Percentiles rank a stretch among this genome's conserved stretches.
These are phyloP conservation scores for Colletotrichum sp. DNA, from an alignment of 2,329 filamentous ascomycete genomes.

Conservation along the genomic window DNA sequence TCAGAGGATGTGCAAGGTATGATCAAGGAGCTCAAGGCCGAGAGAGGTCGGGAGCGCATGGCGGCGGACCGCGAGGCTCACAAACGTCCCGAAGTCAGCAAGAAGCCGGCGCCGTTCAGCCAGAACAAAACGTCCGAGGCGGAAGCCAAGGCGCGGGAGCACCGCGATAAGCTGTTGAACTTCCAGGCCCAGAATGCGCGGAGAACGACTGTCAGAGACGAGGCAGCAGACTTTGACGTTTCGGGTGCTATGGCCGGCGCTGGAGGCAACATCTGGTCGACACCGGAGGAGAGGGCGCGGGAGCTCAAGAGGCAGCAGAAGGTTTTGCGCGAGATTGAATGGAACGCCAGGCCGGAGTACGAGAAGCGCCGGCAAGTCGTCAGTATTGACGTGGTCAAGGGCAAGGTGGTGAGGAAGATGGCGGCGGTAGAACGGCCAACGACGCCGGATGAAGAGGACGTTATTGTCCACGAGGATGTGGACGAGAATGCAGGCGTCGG, in stretches of 20 bases:
- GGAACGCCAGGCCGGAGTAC: constrained; percentile 83
- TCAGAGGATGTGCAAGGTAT: constrained; percentile 81
- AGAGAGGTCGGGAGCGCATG: constrained; percentile 88
- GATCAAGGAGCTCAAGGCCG: constrained; percentile 81
- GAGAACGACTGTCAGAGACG: constrained; percentile 84
- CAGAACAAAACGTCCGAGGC: constrained; percentile 59
- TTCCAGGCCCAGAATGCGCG: constrained; percentile 88
- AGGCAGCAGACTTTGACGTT: constrained; percentile 71
- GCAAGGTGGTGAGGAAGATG: constrained; percentile 78
- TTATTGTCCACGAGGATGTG: constrained; percentile 23
- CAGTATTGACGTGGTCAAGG: constrained; percentile 81
- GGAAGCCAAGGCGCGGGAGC: constrained; percentile 73
- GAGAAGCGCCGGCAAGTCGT: constrained; percentile 87
- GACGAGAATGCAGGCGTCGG: constrained; percentile 27
- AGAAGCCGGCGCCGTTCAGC: constrained; percentile 65
- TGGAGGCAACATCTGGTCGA: constrained; percentile 79
- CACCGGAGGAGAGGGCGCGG: constrained; percentile 78
- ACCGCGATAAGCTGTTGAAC: constrained; percentile 79
- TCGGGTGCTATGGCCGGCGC: constrained; percentile 46
- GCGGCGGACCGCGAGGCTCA: constrained; percentile 77
- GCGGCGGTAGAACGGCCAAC: constrained; percentile 64
- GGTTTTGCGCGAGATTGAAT: constrained; percentile 83
- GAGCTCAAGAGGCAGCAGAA: constrained; percentile 88
- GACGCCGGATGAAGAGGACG: constrained; percentile 50
- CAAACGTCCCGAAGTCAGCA: constrained; percentile 68